These are phyloP conservation scores for Scenedesmus sp. DNA, from an alignment of 163 green algal species.

Conservation along the genomic window DNA sequence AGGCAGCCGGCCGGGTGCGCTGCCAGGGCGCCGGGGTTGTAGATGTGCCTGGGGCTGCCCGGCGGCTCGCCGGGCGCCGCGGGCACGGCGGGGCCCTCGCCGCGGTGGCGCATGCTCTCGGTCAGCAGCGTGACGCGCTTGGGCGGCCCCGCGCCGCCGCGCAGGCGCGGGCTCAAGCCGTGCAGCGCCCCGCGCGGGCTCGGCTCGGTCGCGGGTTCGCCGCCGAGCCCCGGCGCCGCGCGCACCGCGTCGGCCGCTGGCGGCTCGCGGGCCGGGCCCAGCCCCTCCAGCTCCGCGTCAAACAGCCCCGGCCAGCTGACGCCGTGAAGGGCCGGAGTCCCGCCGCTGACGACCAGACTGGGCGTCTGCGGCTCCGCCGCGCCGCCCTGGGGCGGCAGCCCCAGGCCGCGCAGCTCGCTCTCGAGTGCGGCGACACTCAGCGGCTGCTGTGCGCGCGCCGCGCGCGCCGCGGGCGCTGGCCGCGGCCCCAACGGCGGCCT, in stretches of 20 bases:
- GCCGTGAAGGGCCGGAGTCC: background rate
- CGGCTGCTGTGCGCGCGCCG: background rate
- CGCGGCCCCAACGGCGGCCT: background rate
- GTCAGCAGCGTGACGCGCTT: slow-evolving; percentile 29
- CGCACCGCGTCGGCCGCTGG: too few relatives aligned
- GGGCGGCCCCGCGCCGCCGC: background rate
- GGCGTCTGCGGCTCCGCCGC: background rate
- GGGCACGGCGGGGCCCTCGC: background rate
- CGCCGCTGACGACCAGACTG: background rate
- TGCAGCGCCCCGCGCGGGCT: too few relatives aligned
- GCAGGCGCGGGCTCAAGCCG: too few relatives aligned
- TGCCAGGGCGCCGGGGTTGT: background rate
- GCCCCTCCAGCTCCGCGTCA: background rate
- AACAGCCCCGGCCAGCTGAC: slow-evolving; percentile 9
- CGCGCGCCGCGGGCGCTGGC: background rate
- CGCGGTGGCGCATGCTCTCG: slow-evolving; percentile 25
- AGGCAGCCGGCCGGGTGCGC: background rate
- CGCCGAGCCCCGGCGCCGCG: too few relatives aligned
- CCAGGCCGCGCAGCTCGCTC: background rate
- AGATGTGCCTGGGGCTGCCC: too few relatives aligned
- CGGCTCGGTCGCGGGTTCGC: too few relatives aligned
- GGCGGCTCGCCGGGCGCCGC: too few relatives aligned
- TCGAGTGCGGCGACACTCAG: background rate
- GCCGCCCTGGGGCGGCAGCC: background rate
- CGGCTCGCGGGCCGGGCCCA: too few relatives aligned